Percentiles rank a stretch among this genome's conserved stretches.
phyloP scores from a whole-genome alignment of 1,139 yeast genomes.

The Magnusiomyces suaveolens region DNA sequence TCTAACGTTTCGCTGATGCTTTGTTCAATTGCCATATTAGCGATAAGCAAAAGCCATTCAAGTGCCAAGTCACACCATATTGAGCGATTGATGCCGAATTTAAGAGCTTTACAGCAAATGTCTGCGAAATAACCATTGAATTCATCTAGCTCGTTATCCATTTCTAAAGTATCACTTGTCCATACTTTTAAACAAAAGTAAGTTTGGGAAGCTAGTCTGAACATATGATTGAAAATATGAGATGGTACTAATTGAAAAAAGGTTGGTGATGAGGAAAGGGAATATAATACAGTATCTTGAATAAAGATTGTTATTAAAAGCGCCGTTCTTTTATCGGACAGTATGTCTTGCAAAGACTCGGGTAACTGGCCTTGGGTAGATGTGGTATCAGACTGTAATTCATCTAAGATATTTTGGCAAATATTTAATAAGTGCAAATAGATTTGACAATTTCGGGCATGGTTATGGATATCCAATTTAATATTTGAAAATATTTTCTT shows the following conservation, averaged over 20 bases:
- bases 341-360: neutral
- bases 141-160: neutral
- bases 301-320: conserved; percentile 3
- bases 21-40: neutral
- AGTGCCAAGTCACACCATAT: conserved; percentile 7
- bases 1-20: conserved; percentile 3
- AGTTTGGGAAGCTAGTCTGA: neutral
- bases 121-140: conserved; percentile 9
- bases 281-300: conserved; percentile 8
- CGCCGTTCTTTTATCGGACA: neutral
- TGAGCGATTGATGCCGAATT: neutral
- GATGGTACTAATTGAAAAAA: conserved; percentile 3
- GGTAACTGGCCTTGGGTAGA: neutral
- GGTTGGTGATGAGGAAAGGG: neutral
- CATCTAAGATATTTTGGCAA: neutral
- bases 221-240: neutral
- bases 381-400: neutral
- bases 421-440: neutral
- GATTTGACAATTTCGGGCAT: neutral
- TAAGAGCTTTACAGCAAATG: conserved; percentile 9
- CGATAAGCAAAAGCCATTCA: conserved; percentile 8
- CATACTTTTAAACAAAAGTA: conserved; percentile 3
- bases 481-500: neutral
- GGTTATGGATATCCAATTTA: neutral
- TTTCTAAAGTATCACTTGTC: neutral